phyloP scores from a whole-genome alignment of 2,329 filamentous ascomycete genomes.

The Penicillium frequentans region DNA sequence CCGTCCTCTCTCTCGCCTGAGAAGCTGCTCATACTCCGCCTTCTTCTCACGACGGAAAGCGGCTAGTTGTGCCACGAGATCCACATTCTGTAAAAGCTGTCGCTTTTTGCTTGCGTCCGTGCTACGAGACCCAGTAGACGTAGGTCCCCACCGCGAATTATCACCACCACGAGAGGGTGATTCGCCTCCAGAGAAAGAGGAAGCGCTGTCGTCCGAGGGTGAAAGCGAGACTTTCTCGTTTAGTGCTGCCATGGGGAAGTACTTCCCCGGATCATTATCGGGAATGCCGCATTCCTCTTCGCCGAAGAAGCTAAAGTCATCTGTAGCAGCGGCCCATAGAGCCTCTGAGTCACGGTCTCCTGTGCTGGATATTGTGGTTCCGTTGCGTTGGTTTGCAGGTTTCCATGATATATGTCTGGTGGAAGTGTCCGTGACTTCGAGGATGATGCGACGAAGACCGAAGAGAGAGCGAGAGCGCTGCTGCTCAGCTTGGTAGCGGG shows the following conservation, averaged over 20 bases:
- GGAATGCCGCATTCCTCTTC: conserved; percentile 57
- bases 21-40: conserved; percentile 45
- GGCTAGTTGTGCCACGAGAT: conserved; percentile 56
- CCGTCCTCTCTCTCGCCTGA: conserved; percentile 28
- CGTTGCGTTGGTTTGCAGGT: conserved; percentile 47
- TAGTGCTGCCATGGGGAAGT: conserved; percentile 43
- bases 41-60: conserved; percentile 56
- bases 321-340: conserved; percentile 59
- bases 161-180: conserved; percentile 10
- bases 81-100: conserved; percentile 33
- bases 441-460: conserved; percentile 54
- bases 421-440: conserved; percentile 49
- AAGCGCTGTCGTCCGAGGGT: conserved; percentile 30
- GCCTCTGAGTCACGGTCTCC: conserved; percentile 60
- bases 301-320: conserved; percentile 63
- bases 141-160: conserved; percentile 7
- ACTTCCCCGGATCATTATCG: conserved; percentile 44
- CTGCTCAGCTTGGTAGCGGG: conserved; percentile 49
- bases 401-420: conserved; percentile 36
- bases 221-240: conserved; percentile 48
- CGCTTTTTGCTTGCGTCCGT: conserved; percentile 4
- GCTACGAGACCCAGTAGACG: conserved; percentile 2
- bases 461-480: conserved; percentile 55
- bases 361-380: conserved; percentile 55
- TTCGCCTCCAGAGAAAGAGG: conserved; percentile 16